phyloP scores from a whole-genome alignment of 768 basidiomycete species.

The Rhodosporidiobolus sp. region DNA sequence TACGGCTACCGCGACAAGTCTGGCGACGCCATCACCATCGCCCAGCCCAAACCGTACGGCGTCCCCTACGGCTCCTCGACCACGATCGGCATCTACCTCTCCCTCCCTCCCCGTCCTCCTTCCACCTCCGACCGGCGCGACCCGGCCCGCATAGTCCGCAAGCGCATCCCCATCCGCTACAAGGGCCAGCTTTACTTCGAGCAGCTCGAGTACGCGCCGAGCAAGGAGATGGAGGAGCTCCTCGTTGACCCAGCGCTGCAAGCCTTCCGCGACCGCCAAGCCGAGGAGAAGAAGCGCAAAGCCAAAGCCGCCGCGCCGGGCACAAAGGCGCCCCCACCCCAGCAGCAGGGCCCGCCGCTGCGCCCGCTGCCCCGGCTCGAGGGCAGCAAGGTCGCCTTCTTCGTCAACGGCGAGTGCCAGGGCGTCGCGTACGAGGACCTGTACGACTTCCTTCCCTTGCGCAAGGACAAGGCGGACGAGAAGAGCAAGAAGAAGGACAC shows the following conservation, averaged over 20 bases:
- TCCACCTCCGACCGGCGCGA: conserved; percentile 60
- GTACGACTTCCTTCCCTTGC: conserved; percentile 83
- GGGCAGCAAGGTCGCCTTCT: conserved; percentile 78
- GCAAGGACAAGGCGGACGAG: conserved; percentile 59
- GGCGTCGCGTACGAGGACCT: conserved; percentile 80
- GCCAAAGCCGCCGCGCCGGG: conserved; percentile 59
- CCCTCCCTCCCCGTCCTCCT: conserved; percentile 59
- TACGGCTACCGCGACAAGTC: conserved; percentile 88
- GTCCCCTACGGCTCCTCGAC: conserved; percentile 72
- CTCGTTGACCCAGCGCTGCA: conserved; percentile 61
- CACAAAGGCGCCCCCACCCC: conserved; percentile 48
- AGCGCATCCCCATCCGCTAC: conserved; percentile 88
- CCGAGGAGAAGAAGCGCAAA: conserved; percentile 57
- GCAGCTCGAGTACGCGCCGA: conserved; percentile 77
- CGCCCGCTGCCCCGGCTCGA: conserved; percentile 68
- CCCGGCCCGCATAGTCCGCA: conserved; percentile 76
- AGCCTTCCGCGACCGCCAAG: conserved; percentile 58
- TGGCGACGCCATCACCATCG: conserved; percentile 84
- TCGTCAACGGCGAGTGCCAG: conserved; percentile 82
- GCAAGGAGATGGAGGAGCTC: conserved; percentile 87
- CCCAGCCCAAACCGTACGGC: conserved; percentile 76
- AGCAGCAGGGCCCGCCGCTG: conserved; percentile 49
- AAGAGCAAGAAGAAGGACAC: conserved; percentile 62
- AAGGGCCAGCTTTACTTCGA: conserved; percentile 98
- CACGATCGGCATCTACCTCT: conserved; percentile 89